Evolutionary conservation across 495 filamentous ascomycete genomes (phyloP).

Genomic region (Lasiosphaeria ovina): DNA sequence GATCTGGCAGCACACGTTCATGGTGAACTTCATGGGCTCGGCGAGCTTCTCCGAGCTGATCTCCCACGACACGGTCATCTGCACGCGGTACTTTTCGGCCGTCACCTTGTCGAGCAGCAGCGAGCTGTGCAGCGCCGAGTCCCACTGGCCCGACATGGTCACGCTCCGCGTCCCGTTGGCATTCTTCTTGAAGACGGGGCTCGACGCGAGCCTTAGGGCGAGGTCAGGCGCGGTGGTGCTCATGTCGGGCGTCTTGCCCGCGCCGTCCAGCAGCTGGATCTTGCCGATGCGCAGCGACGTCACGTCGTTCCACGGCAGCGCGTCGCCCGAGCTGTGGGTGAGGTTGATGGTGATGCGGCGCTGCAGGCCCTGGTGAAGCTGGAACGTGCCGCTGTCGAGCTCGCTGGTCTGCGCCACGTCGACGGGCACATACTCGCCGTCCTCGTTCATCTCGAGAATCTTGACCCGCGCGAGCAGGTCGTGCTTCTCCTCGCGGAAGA

Average conservation of each 20-base stretch:
- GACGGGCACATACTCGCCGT: conserved; percentile 85
- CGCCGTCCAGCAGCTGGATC: conserved; percentile 77
- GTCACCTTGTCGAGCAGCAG: conserved; percentile 86
- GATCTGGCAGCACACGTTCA: conserved; percentile 77
- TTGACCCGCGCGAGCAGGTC: conserved; percentile 87
- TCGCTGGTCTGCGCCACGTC: conserved; percentile 84
- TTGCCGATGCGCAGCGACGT: conserved; percentile 70
- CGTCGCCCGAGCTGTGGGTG: conserved; percentile 84
- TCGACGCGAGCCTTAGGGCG: conserved; percentile 68
- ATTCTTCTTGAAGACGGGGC: conserved; percentile 74
- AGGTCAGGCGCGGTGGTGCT: conserved; percentile 70
- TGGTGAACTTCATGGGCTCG: conserved; percentile 78
- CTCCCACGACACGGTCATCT: conserved; percentile 82
- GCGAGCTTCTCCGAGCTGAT: conserved; percentile 74
- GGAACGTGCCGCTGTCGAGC: conserved; percentile 82
- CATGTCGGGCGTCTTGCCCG: conserved; percentile 79
- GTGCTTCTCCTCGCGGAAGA: conserved; percentile 87
- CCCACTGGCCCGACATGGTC: conserved; percentile 87
- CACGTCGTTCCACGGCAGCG: conserved; percentile 82
- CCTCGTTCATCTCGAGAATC: conserved; percentile 86
- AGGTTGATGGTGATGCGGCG: conserved; percentile 81
- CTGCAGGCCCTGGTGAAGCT: conserved; percentile 94
- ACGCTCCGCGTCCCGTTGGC: conserved; percentile 89
- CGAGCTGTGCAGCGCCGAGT: conserved; percentile 89
- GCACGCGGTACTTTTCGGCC: conserved; percentile 85